A percentile compares a stretch with the other conserved stretches of the same genome.
phyloP scores from a whole-genome alignment of 441 rosid species.

The Arabidopsis hybrid region DNA sequence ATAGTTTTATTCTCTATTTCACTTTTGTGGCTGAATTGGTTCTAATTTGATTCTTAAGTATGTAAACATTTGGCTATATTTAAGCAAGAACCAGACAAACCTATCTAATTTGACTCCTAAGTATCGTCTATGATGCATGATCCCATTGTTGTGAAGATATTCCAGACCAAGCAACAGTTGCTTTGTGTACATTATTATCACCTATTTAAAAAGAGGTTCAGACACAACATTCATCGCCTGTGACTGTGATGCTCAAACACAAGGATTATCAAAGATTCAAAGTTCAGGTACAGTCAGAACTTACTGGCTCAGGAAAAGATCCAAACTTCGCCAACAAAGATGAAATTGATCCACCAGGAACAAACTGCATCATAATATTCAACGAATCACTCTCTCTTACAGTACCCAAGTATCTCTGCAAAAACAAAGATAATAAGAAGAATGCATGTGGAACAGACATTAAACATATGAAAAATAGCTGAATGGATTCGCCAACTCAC shows the following conservation, averaged over 20 bases:
- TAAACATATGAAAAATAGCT: background rate
- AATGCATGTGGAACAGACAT: constrained; percentile 4
- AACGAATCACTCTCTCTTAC: constrained; percentile 72
- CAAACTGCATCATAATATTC: constrained; percentile 77
- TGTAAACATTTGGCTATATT: too few species aligned
- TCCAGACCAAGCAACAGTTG: constrained; percentile 71
- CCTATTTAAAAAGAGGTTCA: constrained; percentile 33
- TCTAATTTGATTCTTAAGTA: too few species aligned
- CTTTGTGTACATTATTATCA: constrained; percentile 70
- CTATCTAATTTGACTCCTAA: too few species aligned
- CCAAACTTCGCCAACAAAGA: constrained; percentile 77
- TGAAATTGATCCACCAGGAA: constrained; percentile 82
- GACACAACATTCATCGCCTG: background rate
- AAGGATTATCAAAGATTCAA: background rate
- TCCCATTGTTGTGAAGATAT: constrained; percentile 77
- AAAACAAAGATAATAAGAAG: constrained; percentile 1
- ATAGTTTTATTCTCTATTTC: too few species aligned
- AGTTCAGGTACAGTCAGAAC: constrained; percentile 40
- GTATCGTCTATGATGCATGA: constrained; percentile 52
- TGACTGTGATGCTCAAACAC: constrained; percentile 20
- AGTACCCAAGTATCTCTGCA: constrained; percentile 79
- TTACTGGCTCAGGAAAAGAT: constrained; percentile 78
- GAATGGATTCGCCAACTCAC: constrained; percentile 57
- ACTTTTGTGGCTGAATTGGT: too few species aligned
- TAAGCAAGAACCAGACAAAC: too few species aligned